phyloP scores from a whole-genome alignment of 2,329 filamentous ascomycete species.

The Aspergillus pseudoterreus region DNA sequence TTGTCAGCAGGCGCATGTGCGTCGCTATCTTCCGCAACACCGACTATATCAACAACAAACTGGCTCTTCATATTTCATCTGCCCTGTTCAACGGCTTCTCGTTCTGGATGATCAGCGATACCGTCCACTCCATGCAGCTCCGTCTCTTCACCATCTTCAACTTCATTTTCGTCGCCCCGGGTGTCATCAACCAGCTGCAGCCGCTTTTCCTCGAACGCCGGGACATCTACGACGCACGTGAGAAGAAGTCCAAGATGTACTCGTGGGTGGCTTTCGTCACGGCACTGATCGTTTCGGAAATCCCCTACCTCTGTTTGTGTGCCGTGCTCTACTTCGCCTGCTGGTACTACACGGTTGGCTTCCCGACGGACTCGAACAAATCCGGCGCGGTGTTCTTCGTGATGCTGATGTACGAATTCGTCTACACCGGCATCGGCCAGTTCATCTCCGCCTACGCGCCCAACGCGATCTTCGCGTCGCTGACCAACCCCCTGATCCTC shows the following conservation, averaged over 20 bases:
- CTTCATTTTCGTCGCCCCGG: constrained; percentile 53
- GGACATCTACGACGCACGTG: constrained; percentile 63
- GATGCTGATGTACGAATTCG: constrained; percentile 68
- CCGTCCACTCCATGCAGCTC: constrained; percentile 64
- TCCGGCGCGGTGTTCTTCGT: constrained; percentile 60
- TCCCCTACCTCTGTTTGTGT: constrained; percentile 62
- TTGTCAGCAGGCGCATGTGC: constrained; percentile 66
- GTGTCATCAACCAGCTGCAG: constrained; percentile 50
- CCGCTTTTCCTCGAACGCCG: constrained; percentile 68
- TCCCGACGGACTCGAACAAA: constrained; percentile 28
- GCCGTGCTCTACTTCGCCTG: constrained; percentile 65
- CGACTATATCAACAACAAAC: constrained; percentile 64
- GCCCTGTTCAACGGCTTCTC: constrained; percentile 51
- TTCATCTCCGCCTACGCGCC: constrained; percentile 74
- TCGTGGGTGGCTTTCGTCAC: constrained; percentile 71
- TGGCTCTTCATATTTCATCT: constrained; percentile 52
- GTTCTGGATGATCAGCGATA: constrained; percentile 66
- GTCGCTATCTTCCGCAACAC: constrained; percentile 62
- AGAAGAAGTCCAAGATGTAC: constrained; percentile 69
- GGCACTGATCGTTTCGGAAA: constrained; percentile 64
- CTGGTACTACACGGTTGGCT: constrained; percentile 70
- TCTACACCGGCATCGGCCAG: constrained; percentile 69
- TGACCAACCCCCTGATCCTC: constrained; percentile 72
- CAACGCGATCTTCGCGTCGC: constrained; percentile 64
- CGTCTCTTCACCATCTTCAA: constrained; percentile 68